Evolutionary conservation across 768 basidiomycete genomes (phyloP).

Genomic region (Paxillus rubicundulus): DNA sequence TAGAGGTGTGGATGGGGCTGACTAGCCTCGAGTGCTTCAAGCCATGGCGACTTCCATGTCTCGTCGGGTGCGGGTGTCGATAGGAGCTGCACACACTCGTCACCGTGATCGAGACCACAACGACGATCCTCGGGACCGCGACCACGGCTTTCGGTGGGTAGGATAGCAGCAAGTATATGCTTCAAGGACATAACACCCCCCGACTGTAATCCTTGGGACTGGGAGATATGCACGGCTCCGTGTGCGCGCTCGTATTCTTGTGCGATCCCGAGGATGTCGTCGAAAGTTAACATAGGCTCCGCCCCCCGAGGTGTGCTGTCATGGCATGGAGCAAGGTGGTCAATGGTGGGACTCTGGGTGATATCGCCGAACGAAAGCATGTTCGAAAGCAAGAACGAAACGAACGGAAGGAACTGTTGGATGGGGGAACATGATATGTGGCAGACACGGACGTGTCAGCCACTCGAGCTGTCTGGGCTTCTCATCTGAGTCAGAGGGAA

Average conservation of each 20-base stretch:
- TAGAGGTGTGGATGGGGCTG: background rate
- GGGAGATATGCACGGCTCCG: constrained; percentile 20
- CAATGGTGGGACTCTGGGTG: background rate
- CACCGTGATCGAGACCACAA: background rate
- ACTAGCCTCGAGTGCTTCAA: background rate
- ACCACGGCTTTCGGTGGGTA: constrained; percentile 3
- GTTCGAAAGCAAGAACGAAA: too few relatives aligned
- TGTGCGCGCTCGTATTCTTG: constrained; percentile 27
- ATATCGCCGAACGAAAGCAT: too few relatives aligned
- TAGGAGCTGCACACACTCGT: background rate
- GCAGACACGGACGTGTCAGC: constrained; percentile 13
- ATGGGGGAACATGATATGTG: background rate
- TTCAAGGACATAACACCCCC: constrained; percentile 7
- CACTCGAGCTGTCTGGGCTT: background rate
- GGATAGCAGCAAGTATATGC: constrained; percentile 16
- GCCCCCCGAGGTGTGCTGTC: background rate
- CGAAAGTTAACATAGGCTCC: constrained; percentile 16
- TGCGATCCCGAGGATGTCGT: constrained; percentile 30
- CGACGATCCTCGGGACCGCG: background rate
- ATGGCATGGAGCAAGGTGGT: background rate
- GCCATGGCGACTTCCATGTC: background rate
- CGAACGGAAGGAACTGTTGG: too few relatives aligned
- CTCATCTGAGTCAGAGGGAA: too few relatives aligned
- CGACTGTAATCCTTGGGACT: constrained; percentile 10
- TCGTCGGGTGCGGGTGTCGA: background rate